Base-by-base conservation (phyloP, 2,329 filamentous ascomycete species). In the Nigrograna mackinnonii region DNA sequence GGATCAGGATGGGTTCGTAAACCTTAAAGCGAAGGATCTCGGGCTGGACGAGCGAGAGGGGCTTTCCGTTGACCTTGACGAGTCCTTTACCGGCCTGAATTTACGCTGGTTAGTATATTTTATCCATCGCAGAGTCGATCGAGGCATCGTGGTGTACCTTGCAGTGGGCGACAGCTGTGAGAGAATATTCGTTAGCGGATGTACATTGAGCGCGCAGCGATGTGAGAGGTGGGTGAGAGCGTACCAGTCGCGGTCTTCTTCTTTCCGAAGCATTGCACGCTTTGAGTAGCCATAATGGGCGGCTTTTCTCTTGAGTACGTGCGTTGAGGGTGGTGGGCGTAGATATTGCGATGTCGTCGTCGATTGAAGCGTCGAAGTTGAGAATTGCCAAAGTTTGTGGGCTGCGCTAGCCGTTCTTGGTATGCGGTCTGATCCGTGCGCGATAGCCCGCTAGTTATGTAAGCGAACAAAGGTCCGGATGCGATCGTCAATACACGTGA, bases 11-110 rank as follows among this genome's bases (percentile, higher is more conserved):
- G 67, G 94, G 94, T 81, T 99, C 94, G 86, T 99, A 99, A 79
- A 97, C 91, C 88, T 96, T 97, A 87, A 95, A 96, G 77, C 94
- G 88, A 70, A 99, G 84, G 77, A 96, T 86, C 80, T 96, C 89
- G 68, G 94, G 91, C 82, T 96, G 89, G 68, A 96, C 88, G 69
- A 97, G 89, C 70, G 82, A 81, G 69, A 99, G 86, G 70, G 94
- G 94, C 75, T 90, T 89, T 79, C 94, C 94, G 83, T 97, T 99
- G 79, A 96, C 94, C 84, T 95, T 96, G 79, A 99, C 84, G 69
- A 97, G 86, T 77, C 94, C 94, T 75, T 87, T 87, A 71, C 86
- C 86, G 73, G 83, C 77, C 83, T 85, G 21, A 57, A 24, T 54
- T 18, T 42, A 36, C 46, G 50, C 40, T 40, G 36, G 44, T 68